A percentile compares a stretch with the other conserved stretches of the same genome.
Evolutionary conservation across 805 yeast genomes (phyloP).

Genomic region (Candida suzukii): DNA sequence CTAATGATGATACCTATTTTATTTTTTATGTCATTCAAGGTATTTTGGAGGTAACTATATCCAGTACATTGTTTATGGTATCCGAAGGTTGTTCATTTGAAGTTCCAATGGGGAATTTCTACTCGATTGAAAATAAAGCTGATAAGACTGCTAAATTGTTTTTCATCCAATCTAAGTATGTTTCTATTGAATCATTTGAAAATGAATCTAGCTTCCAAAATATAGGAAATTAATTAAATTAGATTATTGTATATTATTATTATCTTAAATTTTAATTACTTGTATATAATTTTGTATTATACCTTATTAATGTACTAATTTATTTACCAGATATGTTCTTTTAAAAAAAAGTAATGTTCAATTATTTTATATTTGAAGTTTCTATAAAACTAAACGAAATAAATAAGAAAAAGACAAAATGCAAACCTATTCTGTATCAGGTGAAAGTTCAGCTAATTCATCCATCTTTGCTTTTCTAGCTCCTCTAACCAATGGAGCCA

Average conservation of each 20-base stretch:
- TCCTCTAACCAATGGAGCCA: slow-evolving; percentile 68
- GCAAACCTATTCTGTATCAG: too few relatives aligned
- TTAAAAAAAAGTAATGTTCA: too few relatives aligned
- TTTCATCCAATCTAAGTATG: slow-evolving; percentile 62
- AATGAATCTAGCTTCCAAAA: slow-evolving; percentile 10
- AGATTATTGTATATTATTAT: too few relatives aligned
- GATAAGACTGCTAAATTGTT: slow-evolving; percentile 53
- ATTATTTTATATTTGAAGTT: too few relatives aligned
- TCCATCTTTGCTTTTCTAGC: slow-evolving; percentile 58
- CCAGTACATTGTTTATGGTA: slow-evolving; percentile 51
- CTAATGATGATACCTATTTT: slow-evolving; percentile 61
- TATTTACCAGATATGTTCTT: too few relatives aligned
- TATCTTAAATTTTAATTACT: too few relatives aligned
- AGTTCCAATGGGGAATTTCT: slow-evolving; percentile 71
- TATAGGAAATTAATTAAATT: too few relatives aligned
- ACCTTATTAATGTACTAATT: too few relatives aligned
- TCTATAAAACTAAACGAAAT: too few relatives aligned
- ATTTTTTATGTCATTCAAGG: slow-evolving; percentile 75
- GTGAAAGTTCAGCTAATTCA: slow-evolving; percentile 22
- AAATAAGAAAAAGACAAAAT: too few relatives aligned
- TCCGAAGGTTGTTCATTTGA: slow-evolving; percentile 73
- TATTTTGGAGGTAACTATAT: slow-evolving; percentile 56
- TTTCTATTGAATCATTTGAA: slow-evolving; percentile 22
- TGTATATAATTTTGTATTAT: too few relatives aligned
- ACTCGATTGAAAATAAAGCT: slow-evolving; percentile 61